Evolutionary conservation across 257 asterid species (phyloP).

Genomic region (Ajuga chamaepitys): DNA sequence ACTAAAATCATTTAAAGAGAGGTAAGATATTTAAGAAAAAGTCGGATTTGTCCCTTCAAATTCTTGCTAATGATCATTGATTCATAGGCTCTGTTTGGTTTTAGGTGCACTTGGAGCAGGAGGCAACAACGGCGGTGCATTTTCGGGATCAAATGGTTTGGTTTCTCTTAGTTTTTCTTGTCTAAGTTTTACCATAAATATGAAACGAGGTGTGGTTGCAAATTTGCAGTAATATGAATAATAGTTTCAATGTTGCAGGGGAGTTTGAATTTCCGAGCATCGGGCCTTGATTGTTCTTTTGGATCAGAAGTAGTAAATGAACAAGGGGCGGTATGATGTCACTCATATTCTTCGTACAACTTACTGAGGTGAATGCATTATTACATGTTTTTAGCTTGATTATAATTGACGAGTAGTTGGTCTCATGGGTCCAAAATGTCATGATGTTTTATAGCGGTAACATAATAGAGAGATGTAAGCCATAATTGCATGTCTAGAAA

Average conservation of each 20-base stretch:
- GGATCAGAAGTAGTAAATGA: constrained; percentile 12
- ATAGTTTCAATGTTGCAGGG: constrained; percentile 26
- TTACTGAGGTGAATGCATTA: not conserved
- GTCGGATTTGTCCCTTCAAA: not conserved
- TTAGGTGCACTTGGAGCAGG: constrained; percentile 26
- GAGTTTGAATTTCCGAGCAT: constrained; percentile 14
- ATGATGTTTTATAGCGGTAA: constrained; percentile 13
- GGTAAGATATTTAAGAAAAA: no score
- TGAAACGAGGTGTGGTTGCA: not conserved
- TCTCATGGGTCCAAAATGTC: not conserved
- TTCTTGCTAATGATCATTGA: not conserved
- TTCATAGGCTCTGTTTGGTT: not conserved
- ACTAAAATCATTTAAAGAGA: no score
- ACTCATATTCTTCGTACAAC: not conserved
- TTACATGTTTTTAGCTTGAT: no score
- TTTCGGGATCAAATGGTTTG: constrained; percentile 24
- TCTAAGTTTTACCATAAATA: constrained; percentile 4
- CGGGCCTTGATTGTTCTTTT: constrained; percentile 19
- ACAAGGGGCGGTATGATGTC: constrained; percentile 15
- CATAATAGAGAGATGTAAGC: no score
- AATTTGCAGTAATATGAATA: not conserved
- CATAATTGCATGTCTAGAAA: no score
- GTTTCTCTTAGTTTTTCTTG: constrained; percentile 2
- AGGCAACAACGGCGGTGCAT: constrained; percentile 4
- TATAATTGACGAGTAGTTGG: not conserved